Evolutionary conservation across 1,284 basidiomycete species (phyloP).

Genomic region (Pholiota adiposa): DNA sequence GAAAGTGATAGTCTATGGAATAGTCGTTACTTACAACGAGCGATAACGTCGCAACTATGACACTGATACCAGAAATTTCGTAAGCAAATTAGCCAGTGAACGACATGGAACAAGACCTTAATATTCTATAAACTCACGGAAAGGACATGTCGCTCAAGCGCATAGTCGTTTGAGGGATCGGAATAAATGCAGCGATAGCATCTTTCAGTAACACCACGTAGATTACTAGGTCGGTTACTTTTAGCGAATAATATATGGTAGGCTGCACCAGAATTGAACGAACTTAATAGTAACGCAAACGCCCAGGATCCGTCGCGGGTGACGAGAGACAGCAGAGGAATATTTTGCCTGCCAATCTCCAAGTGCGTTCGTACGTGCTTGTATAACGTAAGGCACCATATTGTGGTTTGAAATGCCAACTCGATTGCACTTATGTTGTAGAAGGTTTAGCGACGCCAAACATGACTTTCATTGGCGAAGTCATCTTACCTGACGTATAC

Average conservation of each 20-base stretch:
- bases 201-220: not conserved
- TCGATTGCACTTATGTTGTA: not conserved
- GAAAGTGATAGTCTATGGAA: not conserved
- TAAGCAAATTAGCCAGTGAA: not conserved
- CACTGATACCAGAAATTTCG: not conserved
- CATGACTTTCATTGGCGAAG: not conserved
- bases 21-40: not conserved
- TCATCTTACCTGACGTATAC: not conserved
- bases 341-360: not conserved
- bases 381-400: slow-evolving; percentile 4
- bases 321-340: slow-evolving; percentile 6
- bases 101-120: not conserved
- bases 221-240: not conserved
- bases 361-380: not conserved
- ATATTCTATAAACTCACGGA: slow-evolving; percentile 2
- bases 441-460: not conserved
- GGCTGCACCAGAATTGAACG: not conserved
- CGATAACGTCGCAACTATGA: not conserved
- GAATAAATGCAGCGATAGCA: not conserved
- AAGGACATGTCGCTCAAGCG: not conserved
- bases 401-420: not conserved
- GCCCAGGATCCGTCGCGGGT: slow-evolving; percentile 2
- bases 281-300: slow-evolving; percentile 2
- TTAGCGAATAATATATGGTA: too few species aligned
- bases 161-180: not conserved